These are phyloP conservation scores for Chrysoporthe cubensis DNA, from an alignment of 2,329 filamentous ascomycete species.

Conservation along the genomic window DNA sequence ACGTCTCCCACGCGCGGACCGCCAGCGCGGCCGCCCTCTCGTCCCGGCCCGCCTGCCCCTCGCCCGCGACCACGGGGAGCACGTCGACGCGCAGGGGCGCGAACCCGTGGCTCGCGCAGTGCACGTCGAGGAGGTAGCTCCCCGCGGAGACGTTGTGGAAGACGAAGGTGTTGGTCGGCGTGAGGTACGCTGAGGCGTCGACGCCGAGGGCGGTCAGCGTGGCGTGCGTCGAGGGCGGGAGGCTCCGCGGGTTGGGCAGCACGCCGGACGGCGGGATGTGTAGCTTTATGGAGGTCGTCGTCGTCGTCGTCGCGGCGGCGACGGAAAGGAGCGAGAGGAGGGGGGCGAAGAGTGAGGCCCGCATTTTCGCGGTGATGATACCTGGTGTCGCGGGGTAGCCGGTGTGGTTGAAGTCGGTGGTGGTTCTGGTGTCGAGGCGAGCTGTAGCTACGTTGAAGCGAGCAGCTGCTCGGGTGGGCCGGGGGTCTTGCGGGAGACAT, in stretches of 20 bases:
- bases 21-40: constrained; percentile 41
- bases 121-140: constrained; percentile 82
- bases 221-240: constrained; percentile 69
- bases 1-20: constrained; percentile 80
- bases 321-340: constrained; percentile 40
- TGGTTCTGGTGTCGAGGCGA: background rate
- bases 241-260: constrained; percentile 54
- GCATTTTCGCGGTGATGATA: constrained; percentile 18
- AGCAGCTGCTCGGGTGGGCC: background rate
- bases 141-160: constrained; percentile 74
- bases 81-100: constrained; percentile 82
- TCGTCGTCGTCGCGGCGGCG: constrained; percentile 29
- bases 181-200: constrained; percentile 62
- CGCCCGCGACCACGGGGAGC: constrained; percentile 42
- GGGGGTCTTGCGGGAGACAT: constrained; percentile 4
- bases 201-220: constrained; percentile 52
- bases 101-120: constrained; percentile 76
- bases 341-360: constrained; percentile 35
- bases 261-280: constrained; percentile 43
- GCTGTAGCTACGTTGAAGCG: background rate
- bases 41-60: constrained; percentile 33
- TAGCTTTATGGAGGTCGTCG: constrained; percentile 50
- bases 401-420: background rate
- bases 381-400: constrained; percentile 2
- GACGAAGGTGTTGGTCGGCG: constrained; percentile 70